Evolutionary conservation across 179 eudicot species (phyloP).

Genomic region (Heliamphora pulchella): DNA sequence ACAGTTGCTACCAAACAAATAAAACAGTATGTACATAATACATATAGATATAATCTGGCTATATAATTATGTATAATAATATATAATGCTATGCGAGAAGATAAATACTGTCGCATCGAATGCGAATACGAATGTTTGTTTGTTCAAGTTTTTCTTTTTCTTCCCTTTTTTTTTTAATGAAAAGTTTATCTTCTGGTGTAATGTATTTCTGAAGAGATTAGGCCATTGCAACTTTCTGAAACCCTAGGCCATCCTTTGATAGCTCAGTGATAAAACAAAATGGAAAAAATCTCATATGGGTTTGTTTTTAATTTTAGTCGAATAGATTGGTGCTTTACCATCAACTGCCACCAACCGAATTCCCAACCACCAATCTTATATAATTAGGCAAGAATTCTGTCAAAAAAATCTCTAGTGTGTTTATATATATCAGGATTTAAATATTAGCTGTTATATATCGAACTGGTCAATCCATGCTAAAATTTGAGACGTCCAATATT

Average conservation of each 20-base stretch:
- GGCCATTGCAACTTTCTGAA: not conserved
- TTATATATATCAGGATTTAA: not conserved
- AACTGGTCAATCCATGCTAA: too few species aligned
- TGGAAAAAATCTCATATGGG: not conserved
- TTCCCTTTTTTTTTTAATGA: not conserved
- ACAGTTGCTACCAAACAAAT: not conserved
- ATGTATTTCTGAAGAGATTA: too few species aligned
- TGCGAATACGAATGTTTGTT: not conserved
- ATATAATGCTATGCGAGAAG: too few species aligned
- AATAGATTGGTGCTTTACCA: not conserved
- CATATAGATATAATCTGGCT: too few species aligned
- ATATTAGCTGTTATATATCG: too few species aligned
- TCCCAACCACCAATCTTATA: conserved; percentile 1
- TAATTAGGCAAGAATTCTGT: not conserved
- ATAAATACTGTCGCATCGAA: not conserved
- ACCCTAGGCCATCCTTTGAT: not conserved
- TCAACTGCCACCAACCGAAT: conserved; percentile 16
- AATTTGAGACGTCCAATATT: too few species aligned
- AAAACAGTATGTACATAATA: not conserved
- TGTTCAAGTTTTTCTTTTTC: not conserved
- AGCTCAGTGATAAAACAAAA: not conserved
- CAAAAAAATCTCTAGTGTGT: not conserved
- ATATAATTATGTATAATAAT: too few species aligned
- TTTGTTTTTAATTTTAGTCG: not conserved
- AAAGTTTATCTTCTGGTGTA: not conserved